Evolutionary conservation across 495 filamentous ascomycete genomes (phyloP), one percentile per base, ranked within the genome.

Genomic region (Wilcoxina mikolae): DNA sequence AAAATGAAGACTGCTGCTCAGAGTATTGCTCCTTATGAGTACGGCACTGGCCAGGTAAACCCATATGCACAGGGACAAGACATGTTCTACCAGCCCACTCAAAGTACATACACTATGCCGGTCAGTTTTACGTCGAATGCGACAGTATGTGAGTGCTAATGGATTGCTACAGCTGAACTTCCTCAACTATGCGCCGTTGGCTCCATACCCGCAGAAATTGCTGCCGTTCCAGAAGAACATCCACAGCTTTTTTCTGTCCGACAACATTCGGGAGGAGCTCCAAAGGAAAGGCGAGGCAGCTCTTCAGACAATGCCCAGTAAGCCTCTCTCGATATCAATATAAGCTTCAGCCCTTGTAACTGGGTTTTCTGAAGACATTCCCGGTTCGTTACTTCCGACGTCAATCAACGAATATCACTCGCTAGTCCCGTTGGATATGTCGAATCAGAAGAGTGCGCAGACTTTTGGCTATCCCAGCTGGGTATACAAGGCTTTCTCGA

Each of bases 401-500:
- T 73, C 78, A 20, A 76, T 96, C 25, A 89, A 94, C 56, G 79
- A 83, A 53, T 96, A 85, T 65, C 87, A 96, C 63, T 87, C 86
- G 1, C 75, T 98, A 1, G 85, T 95, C 2, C 85, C 89, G n/a
- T 69, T 98, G 48, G 88, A 96, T 66, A 81, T 81, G 5, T 85
- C 72, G 51, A 78, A 84, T 55, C 78, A 83, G 62, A 90, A 85
- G 68, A 85, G 78, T 58, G 71, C 80, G 1, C 70, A 79, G 2
- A 76, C 79, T 3, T 94, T 94, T 70, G 86, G 86, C 9, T 93
- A 84, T 66, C 77, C 79, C 3, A 94, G 82, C 65, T 95, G 87
- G 85, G 77, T 94, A 0, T 98, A 95, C 70, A 96, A 96, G 68
- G 91, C 89, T n/a, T 79, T 82, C 52, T 93, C 85, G 2, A 82